These are phyloP conservation scores for Cadophora malorum DNA, from an alignment of 2,329 filamentous ascomycete genomes.

Conservation along the genomic window DNA sequence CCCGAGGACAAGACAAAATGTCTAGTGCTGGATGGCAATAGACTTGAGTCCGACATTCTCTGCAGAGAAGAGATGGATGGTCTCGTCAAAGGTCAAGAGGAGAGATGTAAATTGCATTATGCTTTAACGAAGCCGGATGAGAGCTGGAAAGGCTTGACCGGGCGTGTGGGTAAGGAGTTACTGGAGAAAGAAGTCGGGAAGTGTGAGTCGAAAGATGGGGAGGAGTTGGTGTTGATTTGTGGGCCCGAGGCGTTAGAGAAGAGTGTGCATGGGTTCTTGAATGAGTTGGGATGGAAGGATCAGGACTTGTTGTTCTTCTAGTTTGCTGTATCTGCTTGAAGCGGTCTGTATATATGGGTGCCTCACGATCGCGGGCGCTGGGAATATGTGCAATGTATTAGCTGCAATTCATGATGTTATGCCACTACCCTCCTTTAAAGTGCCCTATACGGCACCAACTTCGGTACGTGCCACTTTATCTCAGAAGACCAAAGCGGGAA, in stretches of 20 bases:
- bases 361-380: background rate
- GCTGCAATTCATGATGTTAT: background rate
- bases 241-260: slow-evolving; percentile 80
- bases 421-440: background rate
- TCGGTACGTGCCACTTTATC: background rate
- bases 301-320: slow-evolving; percentile 79
- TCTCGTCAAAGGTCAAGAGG: slow-evolving; percentile 59
- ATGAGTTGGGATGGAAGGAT: slow-evolving; percentile 72
- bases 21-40: slow-evolving; percentile 79
- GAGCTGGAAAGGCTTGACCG: slow-evolving; percentile 71
- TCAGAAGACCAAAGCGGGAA: background rate
- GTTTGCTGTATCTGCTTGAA: background rate
- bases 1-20: slow-evolving; percentile 69
- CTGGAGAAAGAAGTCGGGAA: slow-evolving; percentile 63
- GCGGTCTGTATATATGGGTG: slow-evolving; percentile 4
- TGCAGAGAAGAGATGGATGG: slow-evolving; percentile 75
- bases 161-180: slow-evolving; percentile 69
- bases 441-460: background rate
- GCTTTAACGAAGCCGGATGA: slow-evolving; percentile 69
- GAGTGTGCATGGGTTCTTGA: slow-evolving; percentile 61
- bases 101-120: slow-evolving; percentile 70
- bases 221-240: slow-evolving; percentile 76
- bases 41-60: slow-evolving; percentile 80
- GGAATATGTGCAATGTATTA: background rate
- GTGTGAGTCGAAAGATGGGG: slow-evolving; percentile 48